These are phyloP conservation scores for Wolfiporia cocos DNA, from an alignment of 1,284 basidiomycete species.

Conservation along the genomic window DNA sequence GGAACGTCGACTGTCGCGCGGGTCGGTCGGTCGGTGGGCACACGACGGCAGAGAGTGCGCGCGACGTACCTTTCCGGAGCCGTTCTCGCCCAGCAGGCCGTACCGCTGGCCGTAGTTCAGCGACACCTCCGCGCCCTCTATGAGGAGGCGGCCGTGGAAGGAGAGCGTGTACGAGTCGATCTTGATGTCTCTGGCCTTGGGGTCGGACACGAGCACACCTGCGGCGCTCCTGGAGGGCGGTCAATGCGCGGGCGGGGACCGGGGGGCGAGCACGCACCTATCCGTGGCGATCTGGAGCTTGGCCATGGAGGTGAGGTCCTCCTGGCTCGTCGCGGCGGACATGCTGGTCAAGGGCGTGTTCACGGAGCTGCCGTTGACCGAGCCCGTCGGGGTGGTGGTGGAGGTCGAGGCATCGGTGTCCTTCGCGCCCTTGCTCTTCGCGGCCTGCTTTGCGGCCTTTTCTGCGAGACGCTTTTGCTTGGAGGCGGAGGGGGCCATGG, in stretches of 20 bases:
- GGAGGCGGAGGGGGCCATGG: slow-evolving; percentile 72
- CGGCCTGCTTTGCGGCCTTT: slow-evolving; percentile 77
- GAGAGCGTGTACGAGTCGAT: slow-evolving; percentile 95
- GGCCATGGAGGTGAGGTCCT: slow-evolving; percentile 78
- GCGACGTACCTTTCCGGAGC: slow-evolving; percentile 85
- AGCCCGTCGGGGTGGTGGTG: slow-evolving; percentile 58
- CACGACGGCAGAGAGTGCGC: background rate
- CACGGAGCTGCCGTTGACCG: slow-evolving; percentile 51
- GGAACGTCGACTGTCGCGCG: slow-evolving; percentile 35
- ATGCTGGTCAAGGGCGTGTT: slow-evolving; percentile 78
- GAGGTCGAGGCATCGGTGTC: slow-evolving; percentile 39
- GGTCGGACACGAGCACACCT: slow-evolving; percentile 91
- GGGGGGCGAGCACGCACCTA: slow-evolving; percentile 42
- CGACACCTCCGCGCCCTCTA: slow-evolving; percentile 83
- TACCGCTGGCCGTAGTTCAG: slow-evolving; percentile 97
- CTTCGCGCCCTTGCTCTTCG: slow-evolving; percentile 41
- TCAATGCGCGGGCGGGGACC: slow-evolving; percentile 1
- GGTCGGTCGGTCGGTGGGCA: no score
- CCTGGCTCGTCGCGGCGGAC: slow-evolving; percentile 68
- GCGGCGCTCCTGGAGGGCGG: slow-evolving; percentile 62
- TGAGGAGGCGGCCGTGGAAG: slow-evolving; percentile 93
- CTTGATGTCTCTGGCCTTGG: slow-evolving; percentile 93
- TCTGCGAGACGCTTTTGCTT: slow-evolving; percentile 87
- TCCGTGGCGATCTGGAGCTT: slow-evolving; percentile 87
- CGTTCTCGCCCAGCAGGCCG: slow-evolving; percentile 95